Conservation (phyloP, 2,329 filamentous ascomycete genomes). For the Microascus cirrosus region DNA sequence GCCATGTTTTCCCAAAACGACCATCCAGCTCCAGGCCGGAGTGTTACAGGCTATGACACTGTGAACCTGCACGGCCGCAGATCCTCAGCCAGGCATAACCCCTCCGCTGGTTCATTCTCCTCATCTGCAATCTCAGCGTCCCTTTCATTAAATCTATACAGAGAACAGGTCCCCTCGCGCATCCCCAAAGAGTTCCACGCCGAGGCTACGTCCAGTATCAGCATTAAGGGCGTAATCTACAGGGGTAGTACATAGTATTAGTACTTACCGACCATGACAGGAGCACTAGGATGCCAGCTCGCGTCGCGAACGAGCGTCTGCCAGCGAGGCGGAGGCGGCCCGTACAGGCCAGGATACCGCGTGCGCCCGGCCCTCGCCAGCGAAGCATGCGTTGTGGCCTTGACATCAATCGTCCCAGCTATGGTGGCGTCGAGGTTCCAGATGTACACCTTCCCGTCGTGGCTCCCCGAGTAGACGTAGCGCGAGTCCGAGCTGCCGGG, state of each 20-base stretch:
- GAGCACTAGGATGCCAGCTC: slow-evolving; percentile 80
- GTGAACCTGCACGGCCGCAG: background rate
- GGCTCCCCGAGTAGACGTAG: slow-evolving; percentile 87
- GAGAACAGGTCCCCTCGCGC: slow-evolving; percentile 60
- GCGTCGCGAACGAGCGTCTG: slow-evolving; percentile 76
- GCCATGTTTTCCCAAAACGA: background rate
- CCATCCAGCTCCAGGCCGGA: background rate
- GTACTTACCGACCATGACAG: slow-evolving; percentile 56
- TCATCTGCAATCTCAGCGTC: background rate
- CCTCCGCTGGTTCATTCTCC: background rate
- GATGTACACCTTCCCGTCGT: slow-evolving; percentile 80
- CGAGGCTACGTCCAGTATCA: slow-evolving; percentile 44
- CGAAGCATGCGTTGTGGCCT: slow-evolving; percentile 53
- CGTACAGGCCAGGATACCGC: background rate
- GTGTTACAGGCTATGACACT: background rate
- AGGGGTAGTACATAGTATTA: background rate
- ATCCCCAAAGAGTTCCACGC: slow-evolving; percentile 72
- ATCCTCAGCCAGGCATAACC: background rate
- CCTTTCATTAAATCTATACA: slow-evolving; percentile 65
- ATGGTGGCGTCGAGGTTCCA: slow-evolving; percentile 89
- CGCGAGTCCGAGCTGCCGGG: slow-evolving; percentile 74
- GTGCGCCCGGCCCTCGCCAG: slow-evolving; percentile 16
- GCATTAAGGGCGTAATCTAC: background rate
- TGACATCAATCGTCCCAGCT: slow-evolving; percentile 68
- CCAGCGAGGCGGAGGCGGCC: slow-evolving; percentile 32